These are phyloP conservation scores for Debaryomycetaceae sp. DNA, from an alignment of 1,139 yeast species.

Conservation along the genomic window DNA sequence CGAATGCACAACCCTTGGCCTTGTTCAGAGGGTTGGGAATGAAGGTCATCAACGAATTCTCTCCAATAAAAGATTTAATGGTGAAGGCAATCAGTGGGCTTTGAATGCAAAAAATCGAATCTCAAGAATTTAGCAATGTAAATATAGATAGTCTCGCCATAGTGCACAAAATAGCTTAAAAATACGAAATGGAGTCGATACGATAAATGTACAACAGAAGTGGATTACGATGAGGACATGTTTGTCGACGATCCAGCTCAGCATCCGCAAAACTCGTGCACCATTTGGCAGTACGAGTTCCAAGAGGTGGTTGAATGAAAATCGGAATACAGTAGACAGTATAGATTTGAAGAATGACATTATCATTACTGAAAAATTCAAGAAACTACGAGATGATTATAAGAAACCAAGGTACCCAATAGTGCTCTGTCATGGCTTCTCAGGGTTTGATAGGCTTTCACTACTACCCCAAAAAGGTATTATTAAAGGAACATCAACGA, in stretches of 20 bases:
- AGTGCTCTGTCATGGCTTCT: slow-evolving; percentile 78
- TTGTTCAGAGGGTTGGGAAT: slow-evolving; percentile 74
- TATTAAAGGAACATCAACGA: slow-evolving; percentile 1
- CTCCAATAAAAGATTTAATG: slow-evolving; percentile 55
- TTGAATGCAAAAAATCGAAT: slow-evolving; percentile 4
- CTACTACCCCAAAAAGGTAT: slow-evolving; percentile 37
- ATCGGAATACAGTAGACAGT: no score
- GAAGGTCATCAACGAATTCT: slow-evolving; percentile 59
- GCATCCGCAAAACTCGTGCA: no score
- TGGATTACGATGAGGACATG: no score
- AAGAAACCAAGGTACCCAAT: slow-evolving; percentile 54
- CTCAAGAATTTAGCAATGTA: not conserved
- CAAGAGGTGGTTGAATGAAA: no score
- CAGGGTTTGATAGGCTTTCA: slow-evolving; percentile 68
- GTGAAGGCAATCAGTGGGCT: slow-evolving; percentile 32
- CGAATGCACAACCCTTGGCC: slow-evolving; percentile 72
- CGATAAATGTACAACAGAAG: no score
- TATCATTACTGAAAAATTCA: slow-evolving; percentile 10
- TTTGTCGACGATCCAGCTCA: no score
- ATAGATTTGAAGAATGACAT: not conserved
- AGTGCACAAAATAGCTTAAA: no score
- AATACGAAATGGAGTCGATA: no score
- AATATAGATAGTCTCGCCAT: no score
- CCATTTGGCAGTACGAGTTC: no score
- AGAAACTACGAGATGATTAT: slow-evolving; percentile 19